These are phyloP conservation scores for Diddensiella transvaalensis DNA, from an alignment of 805 yeast species.

Conservation along the genomic window DNA sequence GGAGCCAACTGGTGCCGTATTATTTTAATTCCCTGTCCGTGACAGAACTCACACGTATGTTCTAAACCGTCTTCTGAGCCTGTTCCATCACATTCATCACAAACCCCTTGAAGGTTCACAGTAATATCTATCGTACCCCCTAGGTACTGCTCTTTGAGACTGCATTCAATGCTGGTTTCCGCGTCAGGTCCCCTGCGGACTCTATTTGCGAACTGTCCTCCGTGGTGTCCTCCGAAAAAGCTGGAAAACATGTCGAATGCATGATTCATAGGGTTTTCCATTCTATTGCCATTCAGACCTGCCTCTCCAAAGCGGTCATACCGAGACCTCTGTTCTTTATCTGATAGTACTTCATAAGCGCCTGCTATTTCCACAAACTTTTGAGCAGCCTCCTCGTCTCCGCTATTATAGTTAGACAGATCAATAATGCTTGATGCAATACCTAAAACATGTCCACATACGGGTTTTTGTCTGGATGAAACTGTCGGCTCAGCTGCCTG, in stretches of 20 bases:
- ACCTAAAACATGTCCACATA: slow-evolving; percentile 10
- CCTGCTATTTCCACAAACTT: slow-evolving; percentile 88
- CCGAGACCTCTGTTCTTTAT: slow-evolving; percentile 78
- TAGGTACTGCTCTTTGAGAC: slow-evolving; percentile 61
- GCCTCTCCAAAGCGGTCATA: slow-evolving; percentile 87
- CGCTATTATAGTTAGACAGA: slow-evolving; percentile 27
- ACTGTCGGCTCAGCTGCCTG: slow-evolving; percentile 73
- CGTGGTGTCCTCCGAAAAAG: slow-evolving; percentile 48
- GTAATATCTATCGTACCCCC: slow-evolving; percentile 64
- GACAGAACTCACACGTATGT: slow-evolving; percentile 63
- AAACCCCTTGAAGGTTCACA: slow-evolving; percentile 67
- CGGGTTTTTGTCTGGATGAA: slow-evolving; percentile 93
- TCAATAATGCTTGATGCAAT: neutral
- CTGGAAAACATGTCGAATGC: slow-evolving; percentile 59
- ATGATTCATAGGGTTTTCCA: slow-evolving; percentile 35
- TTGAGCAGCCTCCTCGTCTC: slow-evolving; percentile 72
- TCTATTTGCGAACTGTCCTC: slow-evolving; percentile 16
- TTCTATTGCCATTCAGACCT: slow-evolving; percentile 49
- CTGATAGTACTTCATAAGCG: slow-evolving; percentile 86
- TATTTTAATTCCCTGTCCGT: slow-evolving; percentile 68
- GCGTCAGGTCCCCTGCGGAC: slow-evolving; percentile 58
- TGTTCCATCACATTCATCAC: slow-evolving; percentile 75
- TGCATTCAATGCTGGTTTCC: slow-evolving; percentile 50
- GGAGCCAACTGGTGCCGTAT: slow-evolving; percentile 78
- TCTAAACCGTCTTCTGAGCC: slow-evolving; percentile 79